These are phyloP conservation scores for Hypericum perforatum DNA, from an alignment of 345 rosid genomes.

Conservation along the genomic window DNA sequence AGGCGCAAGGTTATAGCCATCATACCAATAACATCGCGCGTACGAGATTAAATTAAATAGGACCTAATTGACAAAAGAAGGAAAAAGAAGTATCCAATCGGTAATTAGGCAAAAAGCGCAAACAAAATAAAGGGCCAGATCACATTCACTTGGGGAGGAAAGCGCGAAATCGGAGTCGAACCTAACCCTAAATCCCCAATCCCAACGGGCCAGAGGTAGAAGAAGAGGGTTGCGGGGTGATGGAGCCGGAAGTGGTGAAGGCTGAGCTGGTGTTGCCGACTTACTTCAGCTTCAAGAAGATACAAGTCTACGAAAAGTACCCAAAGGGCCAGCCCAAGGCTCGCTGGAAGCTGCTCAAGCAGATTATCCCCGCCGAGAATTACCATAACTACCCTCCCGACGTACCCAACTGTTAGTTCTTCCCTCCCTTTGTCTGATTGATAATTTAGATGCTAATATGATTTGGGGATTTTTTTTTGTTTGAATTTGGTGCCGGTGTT, in stretches of 20 bases:
- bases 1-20: no score
- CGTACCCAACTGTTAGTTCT: constrained; percentile 57
- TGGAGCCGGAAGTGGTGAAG: constrained; percentile 61
- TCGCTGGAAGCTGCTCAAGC: constrained; percentile 95
- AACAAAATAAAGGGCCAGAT: no score
- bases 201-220: no score
- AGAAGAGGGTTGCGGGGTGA: not conserved
- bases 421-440: no score
- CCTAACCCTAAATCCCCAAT: no score
- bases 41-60: no score
- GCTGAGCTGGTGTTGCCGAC: constrained; percentile 67
- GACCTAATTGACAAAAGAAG: no score
- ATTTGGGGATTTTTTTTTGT: not conserved
- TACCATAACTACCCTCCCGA: constrained; percentile 46
- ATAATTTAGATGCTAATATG: not conserved
- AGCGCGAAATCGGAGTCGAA: no score
- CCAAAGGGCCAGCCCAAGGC: constrained; percentile 80
- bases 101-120: no score
- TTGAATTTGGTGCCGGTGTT: not conserved
- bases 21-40: no score
- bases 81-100: no score
- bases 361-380: constrained; percentile 80
- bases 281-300: constrained; percentile 61
- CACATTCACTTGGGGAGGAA: no score
- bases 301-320: constrained; percentile 62